Evolutionary conservation across 2,329 filamentous ascomycete genomes (phyloP).

Genomic region (Cytospora paraplurivora): DNA sequence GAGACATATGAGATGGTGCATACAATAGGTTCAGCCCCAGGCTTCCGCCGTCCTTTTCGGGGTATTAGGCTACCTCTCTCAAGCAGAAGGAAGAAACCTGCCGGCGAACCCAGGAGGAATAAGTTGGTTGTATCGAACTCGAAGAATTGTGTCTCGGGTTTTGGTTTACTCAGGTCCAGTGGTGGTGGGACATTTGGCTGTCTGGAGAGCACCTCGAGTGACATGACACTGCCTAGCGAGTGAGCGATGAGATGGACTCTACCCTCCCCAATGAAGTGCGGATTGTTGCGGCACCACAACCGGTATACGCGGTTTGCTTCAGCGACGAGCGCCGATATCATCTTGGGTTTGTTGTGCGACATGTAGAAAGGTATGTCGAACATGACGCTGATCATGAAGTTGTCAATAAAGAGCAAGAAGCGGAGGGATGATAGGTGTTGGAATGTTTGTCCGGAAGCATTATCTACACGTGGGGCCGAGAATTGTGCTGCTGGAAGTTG

Average conservation of each 20-base stretch:
- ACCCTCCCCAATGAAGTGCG: slow-evolving; percentile 77
- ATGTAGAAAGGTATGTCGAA: slow-evolving; percentile 98
- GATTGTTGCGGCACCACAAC: slow-evolving; percentile 93
- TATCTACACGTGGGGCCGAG: background rate
- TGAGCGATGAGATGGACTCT: slow-evolving; percentile 92
- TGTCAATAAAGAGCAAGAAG: background rate
- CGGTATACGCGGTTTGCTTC: slow-evolving; percentile 97
- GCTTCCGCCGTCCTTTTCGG: slow-evolving; percentile 73
- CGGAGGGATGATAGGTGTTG: background rate
- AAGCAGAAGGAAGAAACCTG: slow-evolving; percentile 88
- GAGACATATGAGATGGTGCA: background rate
- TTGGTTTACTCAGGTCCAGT: slow-evolving; percentile 45
- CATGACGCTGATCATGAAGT: slow-evolving; percentile 63
- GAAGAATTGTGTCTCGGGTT: slow-evolving; percentile 63
- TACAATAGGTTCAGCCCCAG: slow-evolving; percentile 64
- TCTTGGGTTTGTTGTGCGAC: slow-evolving; percentile 92
- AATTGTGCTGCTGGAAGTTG: background rate
- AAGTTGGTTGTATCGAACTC: slow-evolving; percentile 91
- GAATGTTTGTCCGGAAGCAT: background rate
- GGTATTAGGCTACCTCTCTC: slow-evolving; percentile 74
- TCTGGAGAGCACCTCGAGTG: slow-evolving; percentile 83
- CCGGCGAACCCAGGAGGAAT: slow-evolving; percentile 87
- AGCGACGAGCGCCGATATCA: slow-evolving; percentile 83
- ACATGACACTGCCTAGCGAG: slow-evolving; percentile 92
- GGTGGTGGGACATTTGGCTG: slow-evolving; percentile 75